Evolutionary conservation across 805 yeast species (phyloP).

Genomic region (Wickerhamomyces bovis): DNA sequence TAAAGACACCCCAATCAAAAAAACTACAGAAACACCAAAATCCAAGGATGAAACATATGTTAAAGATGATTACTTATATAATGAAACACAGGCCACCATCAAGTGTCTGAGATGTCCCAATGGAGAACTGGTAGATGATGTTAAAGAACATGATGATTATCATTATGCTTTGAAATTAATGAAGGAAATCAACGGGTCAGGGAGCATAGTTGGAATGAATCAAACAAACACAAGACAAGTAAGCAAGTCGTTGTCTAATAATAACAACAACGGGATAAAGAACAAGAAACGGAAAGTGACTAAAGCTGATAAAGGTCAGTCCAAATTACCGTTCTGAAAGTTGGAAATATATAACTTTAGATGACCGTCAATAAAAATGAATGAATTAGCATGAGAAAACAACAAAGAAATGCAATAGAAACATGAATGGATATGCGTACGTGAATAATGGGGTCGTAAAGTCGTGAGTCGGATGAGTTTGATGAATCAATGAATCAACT

Average conservation of each 20-base stretch:
- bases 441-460: background rate
- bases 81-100: background rate
- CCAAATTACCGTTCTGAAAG: conserved; percentile 18
- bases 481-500: background rate
- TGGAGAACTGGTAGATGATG: conserved; percentile 15
- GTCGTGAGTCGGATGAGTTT: background rate
- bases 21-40: background rate
- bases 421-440: background rate
- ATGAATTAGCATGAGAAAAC: no score
- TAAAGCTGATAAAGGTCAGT: conserved; percentile 15
- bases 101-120: conserved; percentile 4
- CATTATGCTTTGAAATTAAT: conserved; percentile 49
- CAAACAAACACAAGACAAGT: background rate
- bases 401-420: background rate
- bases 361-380: background rate
- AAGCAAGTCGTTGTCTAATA: background rate
- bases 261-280: background rate
- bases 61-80: background rate
- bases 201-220: background rate
- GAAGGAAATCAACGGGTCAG: conserved; percentile 15
- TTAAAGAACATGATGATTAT: conserved; percentile 46
- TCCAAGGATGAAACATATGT: conserved; percentile 5
- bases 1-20: background rate
- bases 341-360: background rate
- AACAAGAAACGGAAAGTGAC: conserved; percentile 5